Evolutionary conservation across 768 basidiomycete genomes (phyloP), one percentile per base, ranked within the genome.

Genomic region (Hericium rajendrae): DNA sequence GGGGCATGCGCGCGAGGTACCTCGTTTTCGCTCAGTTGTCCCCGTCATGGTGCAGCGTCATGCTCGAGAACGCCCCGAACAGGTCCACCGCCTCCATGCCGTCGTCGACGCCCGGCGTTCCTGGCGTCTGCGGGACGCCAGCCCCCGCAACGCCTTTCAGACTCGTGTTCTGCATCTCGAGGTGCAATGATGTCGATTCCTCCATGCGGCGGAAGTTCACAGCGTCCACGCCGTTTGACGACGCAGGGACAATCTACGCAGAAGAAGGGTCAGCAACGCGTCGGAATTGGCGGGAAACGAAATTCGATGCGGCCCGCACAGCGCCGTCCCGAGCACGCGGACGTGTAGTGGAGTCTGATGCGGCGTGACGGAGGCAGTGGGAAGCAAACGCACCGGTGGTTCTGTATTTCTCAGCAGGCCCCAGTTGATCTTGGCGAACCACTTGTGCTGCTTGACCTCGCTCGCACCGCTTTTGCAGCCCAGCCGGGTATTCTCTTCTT

Each of bases 371-470:
- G 6, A n/a, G 13, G 49, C 16, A 51, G 49, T 24, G 28, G 16
- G 26, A 51, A 26, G 49, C 20, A 26, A 38, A 69, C 91, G 66
- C 72, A 94, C 91, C 74, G 97, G 97, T 55, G 97, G 97, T 68
- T 84, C 85, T 64, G 83, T 86, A 72, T 98, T 88, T 64, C 97
- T 80, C 68, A 99, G 73, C 56, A 99, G 76, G 22, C 95, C 97
- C 97, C 95, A 99, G 73, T 92, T 94, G 68, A 95, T 85, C 66
- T 92, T 93, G 28, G 77, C 75, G 75, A 99, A 99, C 97, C 97
- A 99, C 70, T 91, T 94, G 80, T 98, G 97, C 57, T 90, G 86
- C 76, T 98, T 99, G 65, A 99, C 94, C 72, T 99, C 97, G 68
- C 93, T 95, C 57, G 97, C 97, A 26, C 97, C 97, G 64, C 85